Conservation (phyloP, 768 basidiomycete species). For the Tulasnella sp. region DNA sequence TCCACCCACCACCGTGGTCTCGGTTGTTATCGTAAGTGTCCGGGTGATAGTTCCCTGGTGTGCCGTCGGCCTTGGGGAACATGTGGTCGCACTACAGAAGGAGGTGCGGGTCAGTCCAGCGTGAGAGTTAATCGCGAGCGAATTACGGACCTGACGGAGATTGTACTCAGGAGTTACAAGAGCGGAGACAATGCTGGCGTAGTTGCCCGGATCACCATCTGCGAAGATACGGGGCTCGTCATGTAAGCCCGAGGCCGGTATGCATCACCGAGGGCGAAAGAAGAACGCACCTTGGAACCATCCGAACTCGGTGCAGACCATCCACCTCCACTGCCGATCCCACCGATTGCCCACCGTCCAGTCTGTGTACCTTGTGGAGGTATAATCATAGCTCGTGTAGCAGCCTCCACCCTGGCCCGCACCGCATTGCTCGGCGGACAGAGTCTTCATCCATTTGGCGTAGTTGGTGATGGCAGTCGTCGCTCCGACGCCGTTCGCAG, state of each 20-base stretch:
- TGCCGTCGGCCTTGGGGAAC: slow-evolving; percentile 10
- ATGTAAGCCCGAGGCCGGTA: not conserved
- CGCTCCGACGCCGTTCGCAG: not conserved
- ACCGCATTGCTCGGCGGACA: not conserved
- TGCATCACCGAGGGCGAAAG: not conserved
- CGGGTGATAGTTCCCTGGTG: not conserved
- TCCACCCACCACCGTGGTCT: slow-evolving; percentile 7
- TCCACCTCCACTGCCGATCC: not conserved
- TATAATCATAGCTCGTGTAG: not conserved
- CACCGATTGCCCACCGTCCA: not conserved
- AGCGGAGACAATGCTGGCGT: not conserved
- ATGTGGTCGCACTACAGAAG: slow-evolving; percentile 1
- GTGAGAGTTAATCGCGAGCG: not conserved
- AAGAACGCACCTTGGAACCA: not conserved
- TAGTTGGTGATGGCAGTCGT: not conserved
- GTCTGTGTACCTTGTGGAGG: not conserved
- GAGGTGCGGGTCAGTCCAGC: not conserved
- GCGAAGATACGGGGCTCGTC: not conserved
- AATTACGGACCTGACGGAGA: not conserved
- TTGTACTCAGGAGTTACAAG: not conserved
- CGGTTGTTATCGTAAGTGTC: not conserved
- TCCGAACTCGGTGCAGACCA: slow-evolving; percentile 2
- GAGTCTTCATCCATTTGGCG: not conserved
- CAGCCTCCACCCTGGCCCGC: not conserved
- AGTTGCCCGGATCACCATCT: slow-evolving; percentile 9